A percentile compares a stretch with the other conserved stretches of the same genome.
phyloP scores from a whole-genome alignment of 768 basidiomycete genomes.

The Trametes villosa region DNA sequence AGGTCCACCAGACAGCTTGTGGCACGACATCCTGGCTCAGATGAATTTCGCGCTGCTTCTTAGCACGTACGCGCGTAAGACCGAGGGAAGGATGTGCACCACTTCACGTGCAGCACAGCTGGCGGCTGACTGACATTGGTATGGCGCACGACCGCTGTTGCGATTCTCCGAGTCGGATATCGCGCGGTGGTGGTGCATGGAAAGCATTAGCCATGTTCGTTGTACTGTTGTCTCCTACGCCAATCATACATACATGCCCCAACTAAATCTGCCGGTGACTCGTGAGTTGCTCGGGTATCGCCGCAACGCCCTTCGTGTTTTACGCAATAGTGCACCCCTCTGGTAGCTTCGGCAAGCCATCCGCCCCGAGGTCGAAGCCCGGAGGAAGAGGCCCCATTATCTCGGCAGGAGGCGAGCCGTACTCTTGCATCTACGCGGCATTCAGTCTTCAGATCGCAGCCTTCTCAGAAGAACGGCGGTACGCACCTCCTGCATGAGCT shows the following conservation, averaged over 20 bases:
- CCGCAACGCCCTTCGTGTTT: neutral
- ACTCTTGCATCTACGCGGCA: constrained; percentile 68
- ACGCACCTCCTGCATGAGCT: constrained; percentile 76
- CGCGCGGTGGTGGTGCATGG: too few species aligned
- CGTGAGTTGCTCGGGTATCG: neutral
- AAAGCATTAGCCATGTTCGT: neutral
- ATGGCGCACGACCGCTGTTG: too few species aligned
- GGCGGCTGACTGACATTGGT: too few species aligned
- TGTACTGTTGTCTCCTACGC: neutral
- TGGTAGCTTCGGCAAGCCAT: constrained; percentile 56
- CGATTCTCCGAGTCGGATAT: too few species aligned
- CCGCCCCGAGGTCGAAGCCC: constrained; percentile 58
- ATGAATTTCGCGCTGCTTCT: too few species aligned
- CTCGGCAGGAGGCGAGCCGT: constrained; percentile 78
- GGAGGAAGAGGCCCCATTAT: constrained; percentile 85
- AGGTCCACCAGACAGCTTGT: too few species aligned
- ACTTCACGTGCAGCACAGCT: too few species aligned
- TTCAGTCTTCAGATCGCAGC: neutral
- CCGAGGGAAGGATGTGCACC: too few species aligned
- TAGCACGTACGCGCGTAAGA: too few species aligned
- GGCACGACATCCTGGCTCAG: too few species aligned
- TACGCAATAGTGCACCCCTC: constrained; percentile 41
- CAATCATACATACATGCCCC: neutral
- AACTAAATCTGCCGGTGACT: neutral
- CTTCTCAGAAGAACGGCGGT: neutral